A percentile compares a stretch with the other conserved stretches of the same genome.
phyloP scores from a whole-genome alignment of 2,329 filamentous ascomycete genomes.

The Claviceps sp. region DNA sequence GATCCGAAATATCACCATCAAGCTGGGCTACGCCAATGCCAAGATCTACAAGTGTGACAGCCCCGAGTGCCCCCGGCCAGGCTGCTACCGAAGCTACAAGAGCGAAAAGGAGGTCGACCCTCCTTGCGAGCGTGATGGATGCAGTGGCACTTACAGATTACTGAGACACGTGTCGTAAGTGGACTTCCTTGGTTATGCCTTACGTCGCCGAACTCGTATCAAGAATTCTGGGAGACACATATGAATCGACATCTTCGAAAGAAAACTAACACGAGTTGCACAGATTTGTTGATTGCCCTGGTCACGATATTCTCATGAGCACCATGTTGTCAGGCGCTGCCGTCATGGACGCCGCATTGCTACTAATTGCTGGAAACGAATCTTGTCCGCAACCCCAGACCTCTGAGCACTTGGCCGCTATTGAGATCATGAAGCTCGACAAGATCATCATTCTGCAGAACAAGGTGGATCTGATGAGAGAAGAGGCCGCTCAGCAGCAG shows the following conservation, averaged over 20 bases:
- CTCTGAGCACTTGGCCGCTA: slow-evolving; percentile 94
- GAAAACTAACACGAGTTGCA: slow-evolving; percentile 7
- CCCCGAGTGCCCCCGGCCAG: slow-evolving; percentile 76
- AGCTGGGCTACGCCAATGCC: slow-evolving; percentile 97
- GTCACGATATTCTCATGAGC: slow-evolving; percentile 99
- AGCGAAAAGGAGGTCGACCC: slow-evolving; percentile 98
- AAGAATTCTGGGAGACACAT: too few species aligned
- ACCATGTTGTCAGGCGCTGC: slow-evolving; percentile 99
- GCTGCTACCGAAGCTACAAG: slow-evolving; percentile 94
- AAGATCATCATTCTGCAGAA: slow-evolving; percentile 99
- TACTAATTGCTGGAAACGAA: slow-evolving; percentile 97
- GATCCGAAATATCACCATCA: slow-evolving; percentile 98
- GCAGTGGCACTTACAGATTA: slow-evolving; percentile 73
- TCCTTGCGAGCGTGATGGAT: slow-evolving; percentile 87
- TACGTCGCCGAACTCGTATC: too few species aligned
- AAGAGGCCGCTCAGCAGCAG: slow-evolving; percentile 86
- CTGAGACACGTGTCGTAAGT: slow-evolving; percentile 85
- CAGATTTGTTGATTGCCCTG: slow-evolving; percentile 94
- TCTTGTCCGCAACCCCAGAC: slow-evolving; percentile 96
- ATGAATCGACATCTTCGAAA: too few species aligned
- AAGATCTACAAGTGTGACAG: slow-evolving; percentile 99
- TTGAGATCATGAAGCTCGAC: slow-evolving; percentile 99
- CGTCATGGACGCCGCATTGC: slow-evolving; percentile 96
- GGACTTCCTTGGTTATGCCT: neutral
- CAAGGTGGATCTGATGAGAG: slow-evolving; percentile 97